A percentile compares a stretch with the other conserved stretches of the same genome.
These are phyloP conservation scores for Fomitiporia mediterranea DNA, from an alignment of 1,284 basidiomycete species.

Conservation along the genomic window DNA sequence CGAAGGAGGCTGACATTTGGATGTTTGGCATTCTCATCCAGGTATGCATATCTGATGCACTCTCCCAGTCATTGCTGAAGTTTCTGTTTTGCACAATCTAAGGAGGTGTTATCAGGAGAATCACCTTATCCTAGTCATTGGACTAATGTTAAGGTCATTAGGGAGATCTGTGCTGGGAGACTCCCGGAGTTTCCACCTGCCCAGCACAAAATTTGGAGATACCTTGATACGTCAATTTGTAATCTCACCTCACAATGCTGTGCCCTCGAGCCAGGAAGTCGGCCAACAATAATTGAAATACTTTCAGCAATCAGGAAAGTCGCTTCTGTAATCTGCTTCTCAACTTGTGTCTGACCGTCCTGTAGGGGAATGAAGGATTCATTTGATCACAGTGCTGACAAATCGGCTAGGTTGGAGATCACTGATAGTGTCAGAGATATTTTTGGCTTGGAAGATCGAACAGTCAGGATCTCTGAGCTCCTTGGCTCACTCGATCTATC, in stretches of 20 bases:
- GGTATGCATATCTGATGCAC: neutral
- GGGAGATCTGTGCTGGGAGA: neutral
- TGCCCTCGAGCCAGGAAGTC: neutral
- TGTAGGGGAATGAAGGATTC: neutral
- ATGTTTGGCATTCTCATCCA: conserved; percentile 5
- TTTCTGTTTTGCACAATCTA: too few species aligned
- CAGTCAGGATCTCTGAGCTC: neutral
- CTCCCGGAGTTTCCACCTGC: neutral
- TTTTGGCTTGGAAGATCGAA: neutral
- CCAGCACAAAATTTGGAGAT: neutral
- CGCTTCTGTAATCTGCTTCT: neutral
- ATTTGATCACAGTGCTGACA: neutral
- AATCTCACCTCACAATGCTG: neutral
- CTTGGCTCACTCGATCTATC: neutral
- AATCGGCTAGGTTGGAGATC: neutral
- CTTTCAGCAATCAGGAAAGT: neutral
- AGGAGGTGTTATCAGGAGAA: conserved; percentile 8
- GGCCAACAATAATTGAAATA: neutral
- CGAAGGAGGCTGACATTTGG: conserved; percentile 2
- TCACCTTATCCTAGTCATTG: neutral
- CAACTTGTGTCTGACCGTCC: neutral
- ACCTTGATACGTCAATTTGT: neutral
- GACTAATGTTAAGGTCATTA: neutral
- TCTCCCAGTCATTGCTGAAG: neutral
- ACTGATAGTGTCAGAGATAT: too few species aligned